Evolutionary conservation across 129 eudicot species (phyloP), one percentile per base, ranked within the genome.

Genomic region (Sambucus nigra): DNA sequence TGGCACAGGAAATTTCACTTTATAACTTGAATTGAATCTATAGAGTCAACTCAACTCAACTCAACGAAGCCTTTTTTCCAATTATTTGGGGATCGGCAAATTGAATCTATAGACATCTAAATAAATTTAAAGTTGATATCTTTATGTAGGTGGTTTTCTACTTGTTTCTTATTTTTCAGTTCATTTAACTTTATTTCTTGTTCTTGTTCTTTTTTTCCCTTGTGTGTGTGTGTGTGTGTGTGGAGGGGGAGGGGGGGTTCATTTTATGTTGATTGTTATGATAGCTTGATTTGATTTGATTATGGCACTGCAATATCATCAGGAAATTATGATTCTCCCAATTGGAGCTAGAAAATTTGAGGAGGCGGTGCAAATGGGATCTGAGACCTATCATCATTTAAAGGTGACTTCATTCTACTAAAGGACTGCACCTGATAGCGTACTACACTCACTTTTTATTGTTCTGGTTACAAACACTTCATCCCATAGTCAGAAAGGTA

Each of bases 341-440:
- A 59, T 76, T 66, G 98, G 98, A 26, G 94, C 98, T 52, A 82
- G 26, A 67, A 85, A 69, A 59, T 85, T 78, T 64, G 98, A 81
- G 75, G 95, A 85, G 79, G 98, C 98, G 22, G 28, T 91, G 75
- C 98, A 79, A 72, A 91, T 91, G 80, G 98, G 98, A 26, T 67
- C 98, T 24, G 98, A 91, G 69, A 85, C 95, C 24, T 85, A 85
- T 79, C 98, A 91, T 77, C 98, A 85, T 55, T 67, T 91, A 13
- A 85, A 91, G 98, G 98, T 83, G 62, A 66, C 41, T 51, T 55
- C 35, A 26, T 59, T 29, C 17, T 23, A 25, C 54, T 26, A 25
- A 35, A 17, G 33, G 38, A 14, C 20, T 29, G 26, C 18, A n/a
- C 40, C 35, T 42, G 17, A 22, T 55, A 25, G 0, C 2, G 23